Conservation (phyloP, 257 asterid species). For the Ligustrum vulgare region DNA sequence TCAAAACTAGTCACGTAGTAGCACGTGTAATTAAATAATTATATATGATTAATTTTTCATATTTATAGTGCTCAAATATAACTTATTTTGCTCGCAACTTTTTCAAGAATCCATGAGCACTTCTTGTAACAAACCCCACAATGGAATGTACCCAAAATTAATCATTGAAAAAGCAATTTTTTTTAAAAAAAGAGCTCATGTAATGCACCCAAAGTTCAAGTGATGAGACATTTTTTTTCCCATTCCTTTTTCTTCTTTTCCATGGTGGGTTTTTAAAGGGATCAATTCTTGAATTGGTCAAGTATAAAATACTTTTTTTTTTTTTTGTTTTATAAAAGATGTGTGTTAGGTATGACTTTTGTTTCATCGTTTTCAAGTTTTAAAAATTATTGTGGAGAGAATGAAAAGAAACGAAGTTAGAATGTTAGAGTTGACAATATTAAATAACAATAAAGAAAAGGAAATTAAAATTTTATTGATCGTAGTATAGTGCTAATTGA, state of each 20-base stretch:
- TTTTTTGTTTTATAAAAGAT: neutral
- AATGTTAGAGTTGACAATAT: neutral
- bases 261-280: neutral
- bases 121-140: neutral
- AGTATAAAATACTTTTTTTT: too few species aligned
- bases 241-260: neutral
- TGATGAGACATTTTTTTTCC: neutral
- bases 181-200: too few species aligned
- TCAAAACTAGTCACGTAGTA: neutral
- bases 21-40: conserved; percentile 21
- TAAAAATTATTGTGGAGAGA: neutral
- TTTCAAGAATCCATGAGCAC: conserved; percentile 12
- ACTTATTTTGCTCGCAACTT: conserved; percentile 1
- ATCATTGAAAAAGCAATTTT: neutral
- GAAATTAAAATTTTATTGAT: too few species aligned
- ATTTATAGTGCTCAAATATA: conserved; percentile 21
- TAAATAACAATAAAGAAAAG: too few species aligned
- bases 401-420: neutral
- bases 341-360: neutral
- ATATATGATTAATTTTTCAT: conserved; percentile 4
- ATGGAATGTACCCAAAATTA: neutral
- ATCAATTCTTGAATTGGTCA: neutral
- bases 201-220: neutral
- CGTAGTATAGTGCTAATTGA: too few species aligned
- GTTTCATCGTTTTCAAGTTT: neutral